Percentiles rank a stretch among this genome's conserved stretches.
Conservation (phyloP, 2,329 filamentous ascomycete species). For the Coleophoma eucalyptorum region DNA sequence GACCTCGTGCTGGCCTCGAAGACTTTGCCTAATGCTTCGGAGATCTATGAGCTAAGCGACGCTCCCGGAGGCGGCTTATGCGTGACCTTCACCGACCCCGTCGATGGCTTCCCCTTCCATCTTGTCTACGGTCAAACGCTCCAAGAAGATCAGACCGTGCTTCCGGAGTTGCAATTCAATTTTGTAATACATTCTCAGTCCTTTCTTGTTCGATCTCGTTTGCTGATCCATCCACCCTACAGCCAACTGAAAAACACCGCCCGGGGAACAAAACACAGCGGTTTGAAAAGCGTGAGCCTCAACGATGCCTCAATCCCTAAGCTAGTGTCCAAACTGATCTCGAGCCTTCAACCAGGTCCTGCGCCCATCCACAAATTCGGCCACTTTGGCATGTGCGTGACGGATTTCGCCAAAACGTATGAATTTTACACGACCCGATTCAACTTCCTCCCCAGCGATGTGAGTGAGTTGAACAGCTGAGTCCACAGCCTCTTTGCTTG, state of each 20-base stretch:
- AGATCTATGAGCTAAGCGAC: conserved; percentile 45
- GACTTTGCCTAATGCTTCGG: conserved; percentile 40
- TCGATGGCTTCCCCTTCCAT: conserved; percentile 55
- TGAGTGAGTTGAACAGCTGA: too few species aligned
- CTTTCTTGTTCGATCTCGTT: too few species aligned
- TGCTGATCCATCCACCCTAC: too few species aligned
- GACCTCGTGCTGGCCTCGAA: conserved; percentile 48
- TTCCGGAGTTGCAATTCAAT: conserved; percentile 41
- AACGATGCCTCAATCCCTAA: background rate
- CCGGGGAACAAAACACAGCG: conserved; percentile 45
- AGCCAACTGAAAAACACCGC: conserved; percentile 44
- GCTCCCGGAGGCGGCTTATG: conserved; percentile 50
- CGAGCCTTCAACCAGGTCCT: conserved; percentile 42
- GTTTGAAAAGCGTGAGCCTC: too few species aligned
- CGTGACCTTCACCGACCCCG: conserved; percentile 45
- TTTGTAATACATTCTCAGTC: too few species aligned
- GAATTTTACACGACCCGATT: conserved; percentile 47
- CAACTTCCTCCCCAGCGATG: conserved; percentile 48
- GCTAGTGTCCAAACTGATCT: too few species aligned
- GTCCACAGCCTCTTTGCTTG: too few species aligned
- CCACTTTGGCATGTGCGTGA: conserved; percentile 51
- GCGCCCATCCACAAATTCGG: conserved; percentile 49
- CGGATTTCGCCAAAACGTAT: conserved; percentile 42
- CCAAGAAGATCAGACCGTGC: conserved; percentile 31
- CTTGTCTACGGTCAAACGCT: conserved; percentile 50